Base-by-base conservation (phyloP, 441 rosid genomes). In the Melastoma candidum region DNA sequence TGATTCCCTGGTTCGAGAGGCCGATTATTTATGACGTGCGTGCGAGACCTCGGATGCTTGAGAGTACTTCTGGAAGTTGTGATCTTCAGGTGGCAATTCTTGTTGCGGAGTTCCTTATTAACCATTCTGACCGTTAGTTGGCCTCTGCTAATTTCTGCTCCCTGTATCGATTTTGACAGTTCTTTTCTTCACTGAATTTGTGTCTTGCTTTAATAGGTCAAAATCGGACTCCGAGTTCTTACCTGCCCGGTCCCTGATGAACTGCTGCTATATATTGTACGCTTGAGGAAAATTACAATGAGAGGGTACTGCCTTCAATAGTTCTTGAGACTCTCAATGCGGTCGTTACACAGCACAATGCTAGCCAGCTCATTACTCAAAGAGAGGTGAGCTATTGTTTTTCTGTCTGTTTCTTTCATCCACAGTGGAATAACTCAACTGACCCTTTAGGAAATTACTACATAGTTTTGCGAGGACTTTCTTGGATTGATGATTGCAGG, bases 291-390 rank as follows among this genome's bases (percentile, higher is more conserved):
- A 84, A 82, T 62, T 90, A 84, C 53, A 84, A 80, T 53, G 96
- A 90, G 66, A 87, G 95, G 69, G 96, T 90, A 58, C 74, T 86
- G 54, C 97, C 97, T 39, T 86, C 95, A 12, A 84, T 86, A 48
- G 79, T 84, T 56, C 85, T 86, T 65, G 97, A 90, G 71, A 90
- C 97, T 54, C 68, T 90, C 77, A 90, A 90, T 74, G 80, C 92
- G 25, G 96, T 90, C 51, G 96, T 90, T 67, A 96, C 97, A 3
- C 97, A 81, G 70, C 87, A 84, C 74, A 90, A 90, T 77, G 97
- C 97, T 45, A 90, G 96, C 68, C 97, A 90, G 71, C 94, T 90
- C 60, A 87, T 90, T 61, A 86, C 97, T 52, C 90, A 82, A 69
- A 74, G 95, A 72, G 97, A 90, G 92, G 97, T 87, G 51, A 48